phyloP scores from a whole-genome alignment of 345 rosid genomes.

The Arabidopsis suecica region DNA sequence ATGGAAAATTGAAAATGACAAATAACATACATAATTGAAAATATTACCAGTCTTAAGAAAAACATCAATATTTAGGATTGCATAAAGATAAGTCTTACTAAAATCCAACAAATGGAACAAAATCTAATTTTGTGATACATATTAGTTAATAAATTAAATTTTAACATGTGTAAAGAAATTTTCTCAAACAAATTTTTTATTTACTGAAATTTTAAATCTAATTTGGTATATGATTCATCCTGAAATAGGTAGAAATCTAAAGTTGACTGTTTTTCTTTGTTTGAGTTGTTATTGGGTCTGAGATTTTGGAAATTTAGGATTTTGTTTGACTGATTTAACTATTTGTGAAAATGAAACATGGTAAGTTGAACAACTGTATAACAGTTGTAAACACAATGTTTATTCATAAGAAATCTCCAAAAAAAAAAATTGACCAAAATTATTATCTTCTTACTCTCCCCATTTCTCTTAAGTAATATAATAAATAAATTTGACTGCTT shows the following conservation, averaged over 20 bases:
- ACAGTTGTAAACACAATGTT: background rate
- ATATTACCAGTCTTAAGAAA: background rate
- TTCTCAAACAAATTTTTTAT: too few species aligned
- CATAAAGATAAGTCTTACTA: background rate
- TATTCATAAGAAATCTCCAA: background rate
- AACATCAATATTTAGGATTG: background rate
- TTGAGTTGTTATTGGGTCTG: background rate
- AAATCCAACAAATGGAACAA: background rate
- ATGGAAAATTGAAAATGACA: background rate
- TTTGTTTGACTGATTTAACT: background rate
- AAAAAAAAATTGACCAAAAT: background rate
- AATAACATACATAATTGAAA: too few species aligned
- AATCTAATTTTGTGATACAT: background rate
- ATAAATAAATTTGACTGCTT: background rate
- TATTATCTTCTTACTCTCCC: background rate
- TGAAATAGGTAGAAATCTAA: background rate
- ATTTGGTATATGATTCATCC: too few species aligned
- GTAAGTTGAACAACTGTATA: background rate
- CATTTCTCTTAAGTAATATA: background rate
- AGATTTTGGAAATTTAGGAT: background rate
- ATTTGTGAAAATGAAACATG: background rate
- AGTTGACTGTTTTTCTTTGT: background rate
- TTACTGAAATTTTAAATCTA: too few species aligned
- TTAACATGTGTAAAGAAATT: background rate
- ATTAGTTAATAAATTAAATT: too few species aligned